Evolutionary conservation across 2,329 filamentous ascomycete species (phyloP), one percentile per base, ranked within the genome.

Genomic region (Verticillium nonalfalfae): DNA sequence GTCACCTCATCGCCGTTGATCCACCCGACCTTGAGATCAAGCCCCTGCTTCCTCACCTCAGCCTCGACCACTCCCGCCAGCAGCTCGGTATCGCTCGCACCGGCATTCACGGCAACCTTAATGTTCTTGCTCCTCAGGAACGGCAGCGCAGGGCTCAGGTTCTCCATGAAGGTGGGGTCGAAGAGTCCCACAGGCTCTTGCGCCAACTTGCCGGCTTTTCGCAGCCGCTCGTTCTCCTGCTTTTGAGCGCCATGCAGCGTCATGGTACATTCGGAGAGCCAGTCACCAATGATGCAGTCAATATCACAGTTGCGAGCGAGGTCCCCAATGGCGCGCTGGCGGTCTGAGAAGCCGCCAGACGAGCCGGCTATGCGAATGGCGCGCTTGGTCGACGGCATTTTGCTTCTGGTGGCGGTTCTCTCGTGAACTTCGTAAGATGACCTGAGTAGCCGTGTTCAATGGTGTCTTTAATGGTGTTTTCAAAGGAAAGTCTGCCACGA

Each of bases 281-380:
- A 72, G 67, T 70, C 68, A 36, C 69, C 69, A 55, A 70, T 69
- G 61, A 70, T 72, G 63, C 68, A 67, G 64, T 72, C 70, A 38
- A 72, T 67, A 21, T 72, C 70, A 64, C 71, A 65, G 69, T 75
- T 68, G 63, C 73, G 73, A 40, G 76, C 76, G n/a, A 79, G 70
- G 36, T 74, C 73, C 34, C 70, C 65, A 60, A 77, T 77, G 61
- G 76, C 76, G 21, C 75, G 71, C 62, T 77, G 74, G 39, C 76
- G 71, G 66, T 78, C 76, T 21, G 75, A 76, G 69, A 78, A 78
- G 35, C 76, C 76, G 34, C 77, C 76, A 15, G 75, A 77, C 54
- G 75, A 72, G 61, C 75, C 76, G 60, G 75, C 76, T 63, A 79
- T 75, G 63, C 74, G 74, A 63, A 78, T 74, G 7, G 75, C 70